Percentiles rank a stretch among this genome's conserved stretches.
Evolutionary conservation across 257 asterid species (phyloP).

Genomic region (Plantago elongata): DNA sequence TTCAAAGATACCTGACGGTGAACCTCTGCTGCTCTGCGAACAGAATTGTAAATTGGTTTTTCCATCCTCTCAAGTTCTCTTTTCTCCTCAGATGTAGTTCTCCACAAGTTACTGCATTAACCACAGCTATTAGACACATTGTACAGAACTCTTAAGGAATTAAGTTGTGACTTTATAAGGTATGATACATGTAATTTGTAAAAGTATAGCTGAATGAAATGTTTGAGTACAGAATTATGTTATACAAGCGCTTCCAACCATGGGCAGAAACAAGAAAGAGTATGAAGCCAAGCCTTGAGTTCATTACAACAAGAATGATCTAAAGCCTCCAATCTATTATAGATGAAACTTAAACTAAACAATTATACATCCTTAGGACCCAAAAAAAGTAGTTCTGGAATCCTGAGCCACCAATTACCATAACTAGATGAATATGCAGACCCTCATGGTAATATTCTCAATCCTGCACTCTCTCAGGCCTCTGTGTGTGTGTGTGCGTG

Average conservation of each 20-base stretch:
- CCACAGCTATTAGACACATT: slow-evolving; percentile 15
- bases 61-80: slow-evolving; percentile 90
- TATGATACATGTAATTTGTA: too few species aligned
- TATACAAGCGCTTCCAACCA: too few species aligned
- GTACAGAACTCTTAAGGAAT: slow-evolving; percentile 17
- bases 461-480: too few species aligned
- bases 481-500: too few species aligned
- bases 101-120: slow-evolving; percentile 80
- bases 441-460: too few species aligned
- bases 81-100: slow-evolving; percentile 94
- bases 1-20: slow-evolving; percentile 83
- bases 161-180: slow-evolving; percentile 1
- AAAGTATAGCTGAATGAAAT: too few species aligned
- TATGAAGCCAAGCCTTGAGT: background rate
- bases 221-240: too few species aligned
- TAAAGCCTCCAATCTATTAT: too few species aligned
- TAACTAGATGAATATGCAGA: background rate
- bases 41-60: slow-evolving; percentile 76
- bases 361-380: too few species aligned
- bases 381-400: too few species aligned
- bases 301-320: too few species aligned
- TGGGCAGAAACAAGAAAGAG: background rate
- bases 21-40: slow-evolving; percentile 99
- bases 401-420: background rate
- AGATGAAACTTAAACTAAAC: too few species aligned